phyloP scores from a whole-genome alignment of 306 rosid genomes.

The Delonix regia region DNA sequence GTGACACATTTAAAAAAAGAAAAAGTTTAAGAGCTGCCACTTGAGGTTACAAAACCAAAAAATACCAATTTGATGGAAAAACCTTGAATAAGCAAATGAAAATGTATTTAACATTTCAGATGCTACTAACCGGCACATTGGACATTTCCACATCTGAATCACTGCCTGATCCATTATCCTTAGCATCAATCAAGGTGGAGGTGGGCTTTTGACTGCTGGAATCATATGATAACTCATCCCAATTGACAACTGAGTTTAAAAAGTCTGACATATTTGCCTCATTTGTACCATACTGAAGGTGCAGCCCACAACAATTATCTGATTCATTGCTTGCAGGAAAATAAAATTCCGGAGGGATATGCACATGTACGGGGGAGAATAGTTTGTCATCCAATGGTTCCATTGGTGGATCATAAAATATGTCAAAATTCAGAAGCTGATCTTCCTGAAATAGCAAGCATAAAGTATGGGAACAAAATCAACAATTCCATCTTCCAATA shows the following conservation, averaged over 20 bases:
- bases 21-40: neutral
- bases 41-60: constrained; percentile 6
- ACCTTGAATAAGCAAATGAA: constrained; percentile 25
- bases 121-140: constrained; percentile 54
- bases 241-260: constrained; percentile 46
- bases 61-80: constrained; percentile 13
- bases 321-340: constrained; percentile 35
- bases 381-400: constrained; percentile 50
- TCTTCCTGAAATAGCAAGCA: constrained; percentile 41
- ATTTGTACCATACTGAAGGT: constrained; percentile 50
- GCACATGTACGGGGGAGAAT: constrained; percentile 64
- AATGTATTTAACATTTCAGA: neutral
- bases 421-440: constrained; percentile 33
- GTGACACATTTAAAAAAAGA: neutral
- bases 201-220: constrained; percentile 35
- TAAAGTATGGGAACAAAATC: constrained; percentile 31
- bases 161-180: constrained; percentile 42
- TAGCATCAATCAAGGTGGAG: constrained; percentile 7
- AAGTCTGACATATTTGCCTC: constrained; percentile 52
- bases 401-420: constrained; percentile 35
- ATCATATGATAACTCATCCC: constrained; percentile 43
- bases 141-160: constrained; percentile 42
- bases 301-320: constrained; percentile 35
- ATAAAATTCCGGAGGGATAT: constrained; percentile 50
- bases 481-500: constrained; percentile 14